These are phyloP conservation scores for Phytophthora tentaculata DNA, from an alignment of 352 stramenopile genomes.

Conservation along the genomic window DNA sequence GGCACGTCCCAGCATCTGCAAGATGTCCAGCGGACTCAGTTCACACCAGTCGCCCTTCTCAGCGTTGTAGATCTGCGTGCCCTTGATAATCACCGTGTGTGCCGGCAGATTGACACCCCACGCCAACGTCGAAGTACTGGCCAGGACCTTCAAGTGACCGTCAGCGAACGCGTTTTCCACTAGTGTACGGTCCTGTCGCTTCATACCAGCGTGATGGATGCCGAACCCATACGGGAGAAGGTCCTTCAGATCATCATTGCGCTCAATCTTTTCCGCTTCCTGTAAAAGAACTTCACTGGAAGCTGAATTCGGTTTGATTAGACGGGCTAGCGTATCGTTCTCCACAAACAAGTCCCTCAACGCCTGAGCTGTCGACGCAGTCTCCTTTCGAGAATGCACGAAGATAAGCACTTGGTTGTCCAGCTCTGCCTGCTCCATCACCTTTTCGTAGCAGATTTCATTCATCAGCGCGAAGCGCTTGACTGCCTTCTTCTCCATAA, in stretches of 20 bases:
- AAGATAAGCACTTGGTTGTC: constrained; percentile 99
- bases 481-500: constrained; percentile 99
- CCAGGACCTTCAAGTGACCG: constrained; percentile 97
- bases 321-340: constrained; percentile 93
- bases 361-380: constrained; percentile 96
- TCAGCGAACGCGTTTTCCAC: constrained; percentile 99
- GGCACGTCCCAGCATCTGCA: constrained; percentile 99
- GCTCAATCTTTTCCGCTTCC: constrained; percentile 92
- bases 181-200: constrained; percentile 95
- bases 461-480: constrained; percentile 99
- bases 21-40: constrained; percentile 97
- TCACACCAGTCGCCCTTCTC: constrained; percentile 98
- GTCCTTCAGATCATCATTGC: constrained; percentile 98
- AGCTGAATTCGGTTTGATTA: constrained; percentile 89
- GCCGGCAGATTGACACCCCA: constrained; percentile 99
- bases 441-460: constrained; percentile 99
- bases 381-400: constrained; percentile 99
- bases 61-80: constrained; percentile 99
- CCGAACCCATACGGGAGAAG: constrained; percentile 98
- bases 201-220: constrained; percentile 99
- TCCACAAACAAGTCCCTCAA: constrained; percentile 96
- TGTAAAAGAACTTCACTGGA: constrained; percentile 94
- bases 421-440: constrained; percentile 92
- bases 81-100: constrained; percentile 99
- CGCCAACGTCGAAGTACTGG: constrained; percentile 98